Conservation (phyloP, 331 rosid species). For the Malus hybrid region DNA sequence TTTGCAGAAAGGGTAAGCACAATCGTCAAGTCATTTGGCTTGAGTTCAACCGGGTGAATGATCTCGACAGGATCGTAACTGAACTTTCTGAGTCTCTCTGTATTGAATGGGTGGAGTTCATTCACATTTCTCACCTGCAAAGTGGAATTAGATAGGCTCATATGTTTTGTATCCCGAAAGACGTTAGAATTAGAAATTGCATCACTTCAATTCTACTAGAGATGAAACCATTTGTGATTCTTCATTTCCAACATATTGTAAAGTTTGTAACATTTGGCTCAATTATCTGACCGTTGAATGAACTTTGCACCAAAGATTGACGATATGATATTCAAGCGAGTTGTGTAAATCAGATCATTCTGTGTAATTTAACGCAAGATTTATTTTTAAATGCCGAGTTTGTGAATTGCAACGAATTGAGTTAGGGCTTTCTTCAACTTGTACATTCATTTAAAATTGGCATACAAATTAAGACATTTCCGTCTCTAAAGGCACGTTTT, state of each 20-base stretch:
- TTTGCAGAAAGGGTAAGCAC: conserved; percentile 86
- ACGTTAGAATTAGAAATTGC: no score
- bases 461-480: background rate
- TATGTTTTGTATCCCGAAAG: background rate
- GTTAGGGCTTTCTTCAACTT: background rate
- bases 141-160: conserved; percentile 4
- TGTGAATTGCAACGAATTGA: no score
- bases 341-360: no score
- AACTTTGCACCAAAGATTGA: no score
- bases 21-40: conserved; percentile 87
- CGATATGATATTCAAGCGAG: no score
- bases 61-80: background rate
- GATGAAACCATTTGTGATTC: background rate
- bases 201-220: background rate
- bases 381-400: no score
- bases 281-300: no score
- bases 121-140: conserved; percentile 5
- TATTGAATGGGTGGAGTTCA: background rate
- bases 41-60: conserved; percentile 55
- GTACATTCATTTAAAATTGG: background rate
- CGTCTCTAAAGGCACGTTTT: background rate
- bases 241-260: background rate
- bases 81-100: conserved; percentile 9
- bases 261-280: background rate
- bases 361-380: no score